These are phyloP conservation scores for Eimeria acervulina DNA, from an alignment of 169 alveolate species.

Conservation along the genomic window DNA sequence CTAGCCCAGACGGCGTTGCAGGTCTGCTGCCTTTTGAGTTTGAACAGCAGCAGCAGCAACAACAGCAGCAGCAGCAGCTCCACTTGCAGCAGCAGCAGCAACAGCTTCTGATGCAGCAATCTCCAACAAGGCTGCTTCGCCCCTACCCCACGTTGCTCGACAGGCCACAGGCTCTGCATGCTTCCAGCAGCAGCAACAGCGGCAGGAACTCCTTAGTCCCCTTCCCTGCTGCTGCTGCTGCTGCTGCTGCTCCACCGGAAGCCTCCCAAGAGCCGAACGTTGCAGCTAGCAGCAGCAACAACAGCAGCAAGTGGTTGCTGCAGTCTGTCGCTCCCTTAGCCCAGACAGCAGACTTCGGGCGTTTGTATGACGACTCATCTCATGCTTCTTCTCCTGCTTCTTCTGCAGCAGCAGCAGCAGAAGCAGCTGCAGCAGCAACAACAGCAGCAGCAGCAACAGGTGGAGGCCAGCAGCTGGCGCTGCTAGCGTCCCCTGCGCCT, in stretches of 20 bases:
- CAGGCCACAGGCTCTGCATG: conserved; percentile 51
- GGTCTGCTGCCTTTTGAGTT: neutral
- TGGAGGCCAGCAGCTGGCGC: conserved; percentile 40
- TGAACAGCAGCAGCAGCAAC: conserved; percentile 61
- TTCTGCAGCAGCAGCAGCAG: conserved; percentile 59
- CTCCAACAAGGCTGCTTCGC: conserved; percentile 25
- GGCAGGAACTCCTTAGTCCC: neutral
- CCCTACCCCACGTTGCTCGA: conserved; percentile 58
- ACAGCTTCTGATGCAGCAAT: conserved; percentile 39
- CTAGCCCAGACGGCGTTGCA: neutral
- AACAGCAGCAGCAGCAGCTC: conserved; percentile 51
- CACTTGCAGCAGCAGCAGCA: conserved; percentile 44
- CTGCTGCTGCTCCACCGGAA: conserved; percentile 16
- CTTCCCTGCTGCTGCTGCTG: neutral
- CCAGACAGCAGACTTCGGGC: conserved; percentile 61
- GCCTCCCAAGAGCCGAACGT: neutral
- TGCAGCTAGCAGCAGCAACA: conserved; percentile 63
- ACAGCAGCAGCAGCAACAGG: conserved; percentile 17
- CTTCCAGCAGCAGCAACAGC: conserved; percentile 24
- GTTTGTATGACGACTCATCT: conserved; percentile 12
- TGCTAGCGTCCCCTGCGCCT: conserved; percentile 52
- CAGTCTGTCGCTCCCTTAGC: neutral
- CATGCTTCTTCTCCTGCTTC: conserved; percentile 59
- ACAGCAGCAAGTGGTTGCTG: conserved; percentile 64
- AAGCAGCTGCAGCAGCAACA: conserved; percentile 33